Percentiles rank a stretch among this genome's conserved stretches.
These are phyloP conservation scores for Lactifluus subvellereus DNA, from an alignment of 768 basidiomycete species.

Conservation along the genomic window DNA sequence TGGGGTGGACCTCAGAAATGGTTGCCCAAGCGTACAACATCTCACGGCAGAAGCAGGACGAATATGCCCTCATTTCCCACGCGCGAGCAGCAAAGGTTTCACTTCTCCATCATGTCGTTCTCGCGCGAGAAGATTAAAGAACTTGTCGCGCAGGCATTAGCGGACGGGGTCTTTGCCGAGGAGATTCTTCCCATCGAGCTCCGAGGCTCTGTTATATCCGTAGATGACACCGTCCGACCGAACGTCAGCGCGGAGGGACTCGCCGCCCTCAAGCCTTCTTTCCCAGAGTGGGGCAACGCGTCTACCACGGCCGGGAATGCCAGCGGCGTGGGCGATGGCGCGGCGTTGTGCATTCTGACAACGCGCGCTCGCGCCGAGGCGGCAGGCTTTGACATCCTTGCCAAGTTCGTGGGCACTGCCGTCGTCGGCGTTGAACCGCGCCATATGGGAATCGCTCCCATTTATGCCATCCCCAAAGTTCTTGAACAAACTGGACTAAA, in stretches of 20 bases:
- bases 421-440: conserved; percentile 78
- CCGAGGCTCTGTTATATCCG: conserved; percentile 56
- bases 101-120: not conserved
- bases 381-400: conserved; percentile 74
- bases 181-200: conserved; percentile 89
- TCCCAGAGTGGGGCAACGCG: conserved; percentile 68
- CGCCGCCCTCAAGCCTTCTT: conserved; percentile 76
- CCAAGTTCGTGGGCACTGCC: conserved; percentile 73
- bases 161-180: conserved; percentile 66
- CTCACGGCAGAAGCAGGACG: conserved; percentile 78
- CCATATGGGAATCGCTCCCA: conserved; percentile 74
- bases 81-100: conserved; percentile 63
- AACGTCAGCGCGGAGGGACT: conserved; percentile 79
- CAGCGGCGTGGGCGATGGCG: conserved; percentile 89
- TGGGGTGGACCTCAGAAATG: conserved; percentile 96
- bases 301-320: conserved; percentile 82
- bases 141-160: conserved; percentile 44
- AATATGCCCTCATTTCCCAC: conserved; percentile 86
- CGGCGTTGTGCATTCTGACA: conserved; percentile 76
- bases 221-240: conserved; percentile 83
- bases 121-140: not conserved
- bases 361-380: conserved; percentile 71
- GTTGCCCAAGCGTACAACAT: conserved; percentile 77
- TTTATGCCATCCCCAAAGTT: conserved; percentile 65
- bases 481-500: conserved; percentile 54